Evolutionary conservation across 805 yeast genomes (phyloP).

Genomic region (Isabelozyma heimii): DNA sequence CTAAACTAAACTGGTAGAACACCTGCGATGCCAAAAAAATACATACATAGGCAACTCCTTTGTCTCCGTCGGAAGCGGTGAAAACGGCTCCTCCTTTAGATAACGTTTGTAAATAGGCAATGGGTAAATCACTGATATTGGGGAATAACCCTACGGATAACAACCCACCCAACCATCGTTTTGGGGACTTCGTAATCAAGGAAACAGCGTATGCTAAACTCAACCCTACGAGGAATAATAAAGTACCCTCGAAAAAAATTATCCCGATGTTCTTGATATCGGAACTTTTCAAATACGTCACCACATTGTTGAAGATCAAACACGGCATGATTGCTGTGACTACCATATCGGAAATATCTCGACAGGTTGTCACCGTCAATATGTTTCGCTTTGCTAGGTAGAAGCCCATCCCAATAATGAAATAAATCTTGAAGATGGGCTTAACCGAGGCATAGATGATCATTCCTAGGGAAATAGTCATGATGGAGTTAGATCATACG

Average conservation of each 20-base stretch:
- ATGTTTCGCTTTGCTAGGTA: slow-evolving; percentile 60
- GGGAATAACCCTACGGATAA: slow-evolving; percentile 72
- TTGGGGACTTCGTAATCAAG: slow-evolving; percentile 58
- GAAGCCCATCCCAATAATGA: slow-evolving; percentile 68
- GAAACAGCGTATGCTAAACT: slow-evolving; percentile 43
- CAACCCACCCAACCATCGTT: slow-evolving; percentile 74
- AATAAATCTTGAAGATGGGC: slow-evolving; percentile 82
- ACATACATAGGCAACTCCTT: slow-evolving; percentile 82
- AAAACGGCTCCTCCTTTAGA: slow-evolving; percentile 59
- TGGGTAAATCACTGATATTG: slow-evolving; percentile 79
- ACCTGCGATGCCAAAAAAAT: slow-evolving; percentile 70
- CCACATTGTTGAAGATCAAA: slow-evolving; percentile 71
- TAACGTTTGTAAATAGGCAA: slow-evolving; percentile 76
- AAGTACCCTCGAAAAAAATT: slow-evolving; percentile 44
- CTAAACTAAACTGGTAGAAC: slow-evolving; percentile 69
- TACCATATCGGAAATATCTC: slow-evolving; percentile 67
- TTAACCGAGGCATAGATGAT: slow-evolving; percentile 77
- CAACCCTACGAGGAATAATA: slow-evolving; percentile 52
- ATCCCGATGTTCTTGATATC: slow-evolving; percentile 75
- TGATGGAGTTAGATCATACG: slow-evolving; percentile 1
- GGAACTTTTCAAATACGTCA: slow-evolving; percentile 58
- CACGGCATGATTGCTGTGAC: slow-evolving; percentile 73
- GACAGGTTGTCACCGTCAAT: slow-evolving; percentile 62
- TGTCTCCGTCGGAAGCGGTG: slow-evolving; percentile 55
- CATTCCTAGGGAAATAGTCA: slow-evolving; percentile 46